Conservation (phyloP, 106 monocot genomes). For the Phalaenopsis equestris region DNA sequence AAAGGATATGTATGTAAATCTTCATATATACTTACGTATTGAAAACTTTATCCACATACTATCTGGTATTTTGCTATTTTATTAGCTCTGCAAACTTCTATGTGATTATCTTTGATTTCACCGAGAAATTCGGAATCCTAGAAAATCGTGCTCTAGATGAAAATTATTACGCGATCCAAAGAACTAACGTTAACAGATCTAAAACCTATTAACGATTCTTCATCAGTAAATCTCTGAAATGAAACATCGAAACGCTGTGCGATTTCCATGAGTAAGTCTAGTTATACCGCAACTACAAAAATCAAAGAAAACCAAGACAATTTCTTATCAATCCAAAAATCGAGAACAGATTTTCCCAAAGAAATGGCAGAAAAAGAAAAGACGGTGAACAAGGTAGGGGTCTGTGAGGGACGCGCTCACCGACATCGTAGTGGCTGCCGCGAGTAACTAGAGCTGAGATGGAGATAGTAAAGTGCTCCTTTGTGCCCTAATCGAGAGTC, state of each 20-base stretch:
- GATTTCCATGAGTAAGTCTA: background rate
- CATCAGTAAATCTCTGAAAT: background rate
- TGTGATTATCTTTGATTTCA: too few relatives aligned
- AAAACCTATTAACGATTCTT: too few relatives aligned
- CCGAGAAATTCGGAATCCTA: too few relatives aligned
- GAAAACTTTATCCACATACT: too few relatives aligned
- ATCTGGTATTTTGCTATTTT: too few relatives aligned
- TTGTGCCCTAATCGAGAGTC: background rate
- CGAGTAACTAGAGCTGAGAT: background rate
- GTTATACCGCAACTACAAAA: background rate
- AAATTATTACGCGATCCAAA: too few relatives aligned
- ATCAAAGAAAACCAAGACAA: background rate
- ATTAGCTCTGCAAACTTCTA: too few relatives aligned
- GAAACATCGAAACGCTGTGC: background rate
- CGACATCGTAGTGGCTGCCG: slow-evolving; percentile 2
- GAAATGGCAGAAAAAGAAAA: background rate
- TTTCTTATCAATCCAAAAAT: background rate
- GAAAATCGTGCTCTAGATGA: too few relatives aligned
- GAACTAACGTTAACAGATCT: too few relatives aligned
- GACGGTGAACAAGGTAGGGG: background rate
- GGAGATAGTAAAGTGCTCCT: background rate
- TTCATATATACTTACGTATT: too few relatives aligned
- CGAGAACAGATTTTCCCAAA: background rate
- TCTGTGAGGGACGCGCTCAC: background rate
- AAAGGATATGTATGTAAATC: too few relatives aligned